Conservation (phyloP, 164 flowering plant genomes). For the Chimonanthus salicifolius region DNA sequence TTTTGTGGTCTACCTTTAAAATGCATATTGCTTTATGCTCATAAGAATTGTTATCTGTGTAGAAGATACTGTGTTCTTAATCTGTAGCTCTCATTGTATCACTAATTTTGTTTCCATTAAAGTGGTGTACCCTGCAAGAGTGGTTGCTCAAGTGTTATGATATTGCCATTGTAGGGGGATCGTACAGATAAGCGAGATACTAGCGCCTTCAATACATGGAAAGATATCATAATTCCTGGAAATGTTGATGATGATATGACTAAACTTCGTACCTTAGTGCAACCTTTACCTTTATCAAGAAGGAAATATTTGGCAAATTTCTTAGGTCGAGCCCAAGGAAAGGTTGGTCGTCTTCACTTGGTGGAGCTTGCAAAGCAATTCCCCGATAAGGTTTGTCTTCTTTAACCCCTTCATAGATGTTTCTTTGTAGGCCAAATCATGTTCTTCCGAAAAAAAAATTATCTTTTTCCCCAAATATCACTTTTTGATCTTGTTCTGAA, state of each 20-base stretch:
- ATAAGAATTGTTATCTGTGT: background rate
- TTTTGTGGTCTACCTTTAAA: background rate
- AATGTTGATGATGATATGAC: constrained; percentile 96
- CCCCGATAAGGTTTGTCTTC: constrained; percentile 72
- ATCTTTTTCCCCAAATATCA: background rate
- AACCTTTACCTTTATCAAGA: constrained; percentile 75
- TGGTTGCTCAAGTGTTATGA: constrained; percentile 3
- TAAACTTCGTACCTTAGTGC: constrained; percentile 38
- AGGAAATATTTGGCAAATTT: constrained; percentile 81
- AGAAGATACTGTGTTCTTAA: background rate
- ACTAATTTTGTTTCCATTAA: background rate
- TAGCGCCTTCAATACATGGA: constrained; percentile 96
- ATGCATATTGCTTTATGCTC: background rate
- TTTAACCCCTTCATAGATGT: constrained; percentile 1
- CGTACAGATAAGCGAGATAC: constrained; percentile 86
- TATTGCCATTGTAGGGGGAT: constrained; percentile 65
- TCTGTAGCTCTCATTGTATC: background rate
- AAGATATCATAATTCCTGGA: constrained; percentile 95
- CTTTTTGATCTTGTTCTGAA: background rate
- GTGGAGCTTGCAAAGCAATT: constrained; percentile 73
- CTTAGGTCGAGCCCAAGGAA: constrained; percentile 91
- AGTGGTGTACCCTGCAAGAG: background rate
- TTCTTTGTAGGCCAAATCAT: background rate
- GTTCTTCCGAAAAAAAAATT: no score
- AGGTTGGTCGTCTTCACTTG: constrained; percentile 79